A percentile compares a stretch with the other conserved stretches of the same genome.
phyloP scores from a whole-genome alignment of 179 eudicot genomes.

The Nepenthes alata region DNA sequence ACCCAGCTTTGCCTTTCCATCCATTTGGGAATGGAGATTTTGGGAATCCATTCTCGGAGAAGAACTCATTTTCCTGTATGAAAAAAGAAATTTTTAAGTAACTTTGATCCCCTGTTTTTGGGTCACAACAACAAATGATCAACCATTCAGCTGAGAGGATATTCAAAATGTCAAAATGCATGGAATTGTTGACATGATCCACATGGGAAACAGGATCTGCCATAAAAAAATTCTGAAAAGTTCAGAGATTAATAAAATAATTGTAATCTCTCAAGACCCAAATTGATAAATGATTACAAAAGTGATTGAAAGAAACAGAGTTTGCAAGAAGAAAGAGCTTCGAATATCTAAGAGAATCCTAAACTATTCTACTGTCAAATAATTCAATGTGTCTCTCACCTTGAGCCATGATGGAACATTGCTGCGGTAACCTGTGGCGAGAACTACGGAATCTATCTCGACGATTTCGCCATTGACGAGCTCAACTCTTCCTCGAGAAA shows the following conservation, averaged over 20 bases:
- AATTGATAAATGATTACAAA: no score
- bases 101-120: not conserved
- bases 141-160: conserved; percentile 3
- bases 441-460: conserved; percentile 66
- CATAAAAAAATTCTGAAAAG: conserved; percentile 5
- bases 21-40: conserved; percentile 83
- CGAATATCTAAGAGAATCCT: not conserved
- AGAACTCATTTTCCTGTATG: conserved; percentile 72
- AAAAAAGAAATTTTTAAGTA: not conserved
- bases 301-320: no score
- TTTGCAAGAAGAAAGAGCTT: no score
- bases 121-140: not conserved
- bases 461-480: conserved; percentile 50
- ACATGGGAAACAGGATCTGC: conserved; percentile 15
- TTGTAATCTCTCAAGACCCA: no score
- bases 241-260: no score
- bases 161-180: conserved; percentile 2
- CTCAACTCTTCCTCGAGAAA: conserved; percentile 44
- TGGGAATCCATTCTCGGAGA: conserved; percentile 64
- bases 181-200: no score
- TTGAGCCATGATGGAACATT: conserved; percentile 91
- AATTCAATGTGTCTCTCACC: conserved; percentile 28
- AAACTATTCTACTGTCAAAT: conserved; percentile 58
- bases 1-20: conserved; percentile 86
- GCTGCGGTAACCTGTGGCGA: conserved; percentile 93